phyloP scores from a whole-genome alignment of 2,329 filamentous ascomycete species.

The Aspergillus sp. region DNA sequence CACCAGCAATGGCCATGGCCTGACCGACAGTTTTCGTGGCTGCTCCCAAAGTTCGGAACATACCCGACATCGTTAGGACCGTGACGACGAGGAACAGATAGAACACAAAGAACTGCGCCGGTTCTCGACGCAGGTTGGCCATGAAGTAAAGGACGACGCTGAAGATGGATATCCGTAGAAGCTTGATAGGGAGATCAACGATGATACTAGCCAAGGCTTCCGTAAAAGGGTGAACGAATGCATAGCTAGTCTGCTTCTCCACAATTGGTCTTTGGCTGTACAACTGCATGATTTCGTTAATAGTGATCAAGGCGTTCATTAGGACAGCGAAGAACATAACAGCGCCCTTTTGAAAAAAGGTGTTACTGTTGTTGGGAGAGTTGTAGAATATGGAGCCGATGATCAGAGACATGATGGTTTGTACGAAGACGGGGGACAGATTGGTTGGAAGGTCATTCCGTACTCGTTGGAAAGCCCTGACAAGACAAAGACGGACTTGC shows the following conservation, averaged over 20 bases:
- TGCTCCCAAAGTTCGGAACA: conserved; percentile 74
- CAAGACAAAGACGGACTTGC: conserved; percentile 73
- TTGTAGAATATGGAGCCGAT: conserved; percentile 77
- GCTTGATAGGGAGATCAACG: conserved; percentile 64
- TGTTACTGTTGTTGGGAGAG: conserved; percentile 57
- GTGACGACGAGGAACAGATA: conserved; percentile 68
- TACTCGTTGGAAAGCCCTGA: conserved; percentile 72
- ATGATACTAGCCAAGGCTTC: neutral
- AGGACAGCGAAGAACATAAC: conserved; percentile 80
- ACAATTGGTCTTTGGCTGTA: conserved; percentile 8
- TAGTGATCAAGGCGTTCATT: conserved; percentile 75
- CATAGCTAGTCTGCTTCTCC: conserved; percentile 9
- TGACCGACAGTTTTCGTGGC: conserved; percentile 62
- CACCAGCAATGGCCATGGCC: conserved; percentile 51
- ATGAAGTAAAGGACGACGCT: conserved; percentile 80
- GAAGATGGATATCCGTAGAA: conserved; percentile 67
- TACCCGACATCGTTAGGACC: conserved; percentile 73
- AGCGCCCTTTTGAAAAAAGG: conserved; percentile 72
- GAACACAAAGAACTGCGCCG: conserved; percentile 79
- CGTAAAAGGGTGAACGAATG: conserved; percentile 9
- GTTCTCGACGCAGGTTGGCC: conserved; percentile 69
- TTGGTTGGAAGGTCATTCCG: conserved; percentile 70
- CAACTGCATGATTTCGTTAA: conserved; percentile 53
- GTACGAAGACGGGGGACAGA: conserved; percentile 60
- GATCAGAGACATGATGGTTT: conserved; percentile 69